Conservation (phyloP, 345 rosid species). For the Populus ilicifolia region DNA sequence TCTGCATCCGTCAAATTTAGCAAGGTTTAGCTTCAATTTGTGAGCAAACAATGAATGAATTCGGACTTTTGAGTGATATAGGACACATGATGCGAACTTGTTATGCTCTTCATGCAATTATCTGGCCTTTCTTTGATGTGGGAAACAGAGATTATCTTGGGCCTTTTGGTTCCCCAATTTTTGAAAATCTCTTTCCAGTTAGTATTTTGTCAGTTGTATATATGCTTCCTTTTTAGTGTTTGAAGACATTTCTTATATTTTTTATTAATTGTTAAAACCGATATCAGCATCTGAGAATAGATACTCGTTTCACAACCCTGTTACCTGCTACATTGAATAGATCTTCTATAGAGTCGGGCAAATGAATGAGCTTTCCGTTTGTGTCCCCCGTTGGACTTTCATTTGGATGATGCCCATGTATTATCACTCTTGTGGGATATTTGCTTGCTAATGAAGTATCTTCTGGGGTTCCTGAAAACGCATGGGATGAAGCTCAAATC, state of each 20-base stretch:
- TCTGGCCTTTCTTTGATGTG: no score
- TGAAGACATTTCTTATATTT: background rate
- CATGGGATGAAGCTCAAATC: background rate
- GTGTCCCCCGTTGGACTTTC: constrained; percentile 29
- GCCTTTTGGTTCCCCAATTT: background rate
- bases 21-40: constrained; percentile 5
- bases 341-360: constrained; percentile 63
- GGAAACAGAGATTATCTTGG: background rate
- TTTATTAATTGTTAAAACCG: background rate
- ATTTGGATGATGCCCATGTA: constrained; percentile 66
- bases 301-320: background rate
- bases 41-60: background rate
- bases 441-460: constrained; percentile 24
- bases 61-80: background rate
- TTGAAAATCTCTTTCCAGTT: background rate
- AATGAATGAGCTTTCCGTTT: constrained; percentile 59
- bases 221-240: background rate
- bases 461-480: constrained; percentile 40
- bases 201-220: background rate
- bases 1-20: constrained; percentile 44
- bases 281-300: background rate
- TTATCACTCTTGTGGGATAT: constrained; percentile 53
- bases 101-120: background rate
- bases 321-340: constrained; percentile 78
- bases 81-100: background rate